Percentiles rank a stretch among this genome's conserved stretches.
Conservation (phyloP, 1,284 basidiomycete species). For the Psilocybe mexicana region DNA sequence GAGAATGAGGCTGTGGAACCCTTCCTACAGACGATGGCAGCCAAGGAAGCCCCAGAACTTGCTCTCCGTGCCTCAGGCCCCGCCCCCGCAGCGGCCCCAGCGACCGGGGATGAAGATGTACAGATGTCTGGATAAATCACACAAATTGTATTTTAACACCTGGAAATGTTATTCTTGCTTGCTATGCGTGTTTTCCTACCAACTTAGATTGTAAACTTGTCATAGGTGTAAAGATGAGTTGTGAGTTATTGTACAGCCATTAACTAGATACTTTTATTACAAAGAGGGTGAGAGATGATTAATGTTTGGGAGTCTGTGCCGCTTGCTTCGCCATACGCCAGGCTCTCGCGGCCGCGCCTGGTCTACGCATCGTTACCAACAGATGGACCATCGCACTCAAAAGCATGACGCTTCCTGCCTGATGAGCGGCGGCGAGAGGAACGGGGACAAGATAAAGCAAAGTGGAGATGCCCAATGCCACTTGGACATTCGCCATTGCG, state of each 20-base stretch:
- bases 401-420: conserved; percentile 90
- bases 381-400: conserved; percentile 86
- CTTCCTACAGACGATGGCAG: conserved; percentile 72
- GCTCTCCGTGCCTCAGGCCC: conserved; percentile 37
- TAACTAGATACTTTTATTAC: neutral
- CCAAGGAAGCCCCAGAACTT: conserved; percentile 46
- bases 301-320: conserved; percentile 11
- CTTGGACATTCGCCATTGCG: conserved; percentile 85
- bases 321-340: conserved; percentile 41
- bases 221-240: conserved; percentile 12
- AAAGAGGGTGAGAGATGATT: neutral
- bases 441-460: conserved; percentile 93
- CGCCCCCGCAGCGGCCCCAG: conserved; percentile 36
- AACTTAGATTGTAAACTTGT: neutral
- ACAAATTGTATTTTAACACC: conserved; percentile 19
- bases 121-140: conserved; percentile 68
- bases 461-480: conserved; percentile 88
- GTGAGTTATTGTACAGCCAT: conserved; percentile 9
- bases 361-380: conserved; percentile 71
- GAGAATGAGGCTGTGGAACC: conserved; percentile 75
- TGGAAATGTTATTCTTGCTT: conserved; percentile 17
- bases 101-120: conserved; percentile 67
- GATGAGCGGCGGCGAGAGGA: conserved; percentile 90
- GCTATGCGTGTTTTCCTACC: conserved; percentile 1
- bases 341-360: conserved; percentile 64